phyloP scores from a whole-genome alignment of 148 eudicot genomes.

The Polygonum maritimum region DNA sequence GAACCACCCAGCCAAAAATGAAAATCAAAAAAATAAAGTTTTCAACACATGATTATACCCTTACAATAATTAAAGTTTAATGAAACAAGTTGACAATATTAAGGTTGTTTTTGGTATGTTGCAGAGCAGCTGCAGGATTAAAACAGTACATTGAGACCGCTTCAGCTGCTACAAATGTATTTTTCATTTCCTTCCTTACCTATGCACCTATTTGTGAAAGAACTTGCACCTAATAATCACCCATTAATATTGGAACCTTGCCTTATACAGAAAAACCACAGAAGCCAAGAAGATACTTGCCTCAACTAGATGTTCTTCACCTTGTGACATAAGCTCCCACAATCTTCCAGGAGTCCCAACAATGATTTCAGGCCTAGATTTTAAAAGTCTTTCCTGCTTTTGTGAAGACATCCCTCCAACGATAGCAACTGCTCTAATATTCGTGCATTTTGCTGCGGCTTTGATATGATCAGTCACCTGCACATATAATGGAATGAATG shows the following conservation, averaged over 20 bases:
- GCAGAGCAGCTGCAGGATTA: not conserved
- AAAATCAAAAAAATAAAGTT: not conserved
- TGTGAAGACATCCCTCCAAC: constrained; percentile 95
- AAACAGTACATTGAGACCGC: not conserved
- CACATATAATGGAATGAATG: constrained; percentile 3
- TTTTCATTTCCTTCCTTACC: not conserved
- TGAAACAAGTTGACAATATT: not conserved
- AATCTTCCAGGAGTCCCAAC: constrained; percentile 98
- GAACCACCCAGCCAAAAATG: not conserved
- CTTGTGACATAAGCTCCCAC: constrained; percentile 98
- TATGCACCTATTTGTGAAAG: not conserved
- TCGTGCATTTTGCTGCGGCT: constrained; percentile 55
- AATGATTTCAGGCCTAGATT: constrained; percentile 81
- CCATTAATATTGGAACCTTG: not conserved
- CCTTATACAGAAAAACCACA: not conserved
- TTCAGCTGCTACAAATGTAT: not conserved
- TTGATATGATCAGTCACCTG: constrained; percentile 91
- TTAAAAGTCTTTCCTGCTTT: constrained; percentile 91
- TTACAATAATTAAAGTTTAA: not conserved
- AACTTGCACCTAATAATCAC: not conserved
- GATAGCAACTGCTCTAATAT: constrained; percentile 69
- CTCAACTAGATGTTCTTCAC: constrained; percentile 86
- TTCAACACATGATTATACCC: not conserved
- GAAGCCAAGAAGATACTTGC: constrained; percentile 27
- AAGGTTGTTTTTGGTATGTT: not conserved